Conservation (phyloP, 2,329 filamentous ascomycete genomes). For the Ophiostoma pallidulum region DNA sequence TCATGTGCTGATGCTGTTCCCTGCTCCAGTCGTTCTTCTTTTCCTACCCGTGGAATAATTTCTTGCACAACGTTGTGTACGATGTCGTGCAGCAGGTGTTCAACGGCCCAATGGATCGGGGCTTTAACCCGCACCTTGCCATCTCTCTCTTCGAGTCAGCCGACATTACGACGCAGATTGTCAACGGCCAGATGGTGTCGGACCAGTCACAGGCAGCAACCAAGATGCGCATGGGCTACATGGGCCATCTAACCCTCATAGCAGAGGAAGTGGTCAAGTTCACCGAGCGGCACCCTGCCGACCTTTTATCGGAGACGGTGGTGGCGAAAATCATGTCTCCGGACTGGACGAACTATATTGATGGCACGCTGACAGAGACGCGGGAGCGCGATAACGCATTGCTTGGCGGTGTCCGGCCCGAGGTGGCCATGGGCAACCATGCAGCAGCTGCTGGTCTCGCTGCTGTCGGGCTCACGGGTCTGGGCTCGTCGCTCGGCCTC, state of each 20-base stretch:
- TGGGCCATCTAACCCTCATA: conserved; percentile 95
- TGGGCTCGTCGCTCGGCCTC: conserved; percentile 32
- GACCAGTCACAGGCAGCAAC: conserved; percentile 75
- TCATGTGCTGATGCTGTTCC: not conserved
- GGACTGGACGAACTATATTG: conserved; percentile 91
- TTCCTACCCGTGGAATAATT: conserved; percentile 98
- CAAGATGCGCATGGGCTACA: conserved; percentile 91
- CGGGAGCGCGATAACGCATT: conserved; percentile 97
- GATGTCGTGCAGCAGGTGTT: conserved; percentile 99
- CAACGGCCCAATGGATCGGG: conserved; percentile 94
- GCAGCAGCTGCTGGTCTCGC: conserved; percentile 40
- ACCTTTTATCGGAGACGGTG: conserved; percentile 73
- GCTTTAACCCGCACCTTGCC: conserved; percentile 81
- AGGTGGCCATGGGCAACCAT: conserved; percentile 75
- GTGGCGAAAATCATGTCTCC: conserved; percentile 81
- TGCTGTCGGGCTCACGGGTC: conserved; percentile 39
- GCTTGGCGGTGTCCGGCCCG: conserved; percentile 85
- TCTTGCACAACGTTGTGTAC: conserved; percentile 97
- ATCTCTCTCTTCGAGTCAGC: conserved; percentile 89
- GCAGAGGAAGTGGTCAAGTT: conserved; percentile 99
- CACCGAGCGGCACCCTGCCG: conserved; percentile 83
- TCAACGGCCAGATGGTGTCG: conserved; percentile 78
- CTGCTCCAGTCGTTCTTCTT: conserved; percentile 80
- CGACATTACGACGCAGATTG: conserved; percentile 81
- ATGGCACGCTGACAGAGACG: conserved; percentile 85